Conservation (phyloP, 345 rosid species). For the Lagerstroemia speciosa region DNA sequence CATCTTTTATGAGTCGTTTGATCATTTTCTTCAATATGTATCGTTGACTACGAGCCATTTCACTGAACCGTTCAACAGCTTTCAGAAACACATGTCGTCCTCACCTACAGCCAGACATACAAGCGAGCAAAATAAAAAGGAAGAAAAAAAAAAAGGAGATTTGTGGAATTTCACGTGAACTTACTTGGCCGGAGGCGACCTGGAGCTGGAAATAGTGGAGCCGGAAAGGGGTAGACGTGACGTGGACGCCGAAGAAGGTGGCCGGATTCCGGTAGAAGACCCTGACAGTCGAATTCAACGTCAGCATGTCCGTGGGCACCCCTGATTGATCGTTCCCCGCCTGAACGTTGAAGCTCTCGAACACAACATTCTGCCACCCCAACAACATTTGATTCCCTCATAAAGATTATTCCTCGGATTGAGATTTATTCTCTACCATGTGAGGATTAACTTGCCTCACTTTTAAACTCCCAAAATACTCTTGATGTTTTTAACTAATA, state of each 20-base stretch:
- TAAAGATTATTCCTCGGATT: background rate
- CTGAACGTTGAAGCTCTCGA: slow-evolving; percentile 71
- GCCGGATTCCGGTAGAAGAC: slow-evolving; percentile 71
- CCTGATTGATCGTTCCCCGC: slow-evolving; percentile 84
- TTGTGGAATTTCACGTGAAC: background rate
- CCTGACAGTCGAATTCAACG: slow-evolving; percentile 87
- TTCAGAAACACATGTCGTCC: no score
- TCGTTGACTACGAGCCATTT: no score
- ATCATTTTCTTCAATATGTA: no score
- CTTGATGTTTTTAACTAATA: no score
- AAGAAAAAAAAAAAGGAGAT: background rate
- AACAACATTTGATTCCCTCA: background rate
- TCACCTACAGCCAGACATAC: no score
- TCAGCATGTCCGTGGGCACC: slow-evolving; percentile 87
- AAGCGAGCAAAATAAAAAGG: background rate
- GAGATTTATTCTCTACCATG: background rate
- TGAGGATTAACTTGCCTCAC: background rate
- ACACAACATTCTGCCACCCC: slow-evolving; percentile 53
- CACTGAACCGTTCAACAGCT: no score
- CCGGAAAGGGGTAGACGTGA: slow-evolving; percentile 64
- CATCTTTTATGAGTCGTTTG: no score
- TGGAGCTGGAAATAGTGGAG: slow-evolving; percentile 70
- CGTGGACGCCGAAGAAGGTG: slow-evolving; percentile 86
- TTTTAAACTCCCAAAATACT: no score
- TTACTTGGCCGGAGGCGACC: slow-evolving; percentile 78